Base-by-base conservation (phyloP, 768 basidiomycete species). In the Pulveroboletus ravenelii region DNA sequence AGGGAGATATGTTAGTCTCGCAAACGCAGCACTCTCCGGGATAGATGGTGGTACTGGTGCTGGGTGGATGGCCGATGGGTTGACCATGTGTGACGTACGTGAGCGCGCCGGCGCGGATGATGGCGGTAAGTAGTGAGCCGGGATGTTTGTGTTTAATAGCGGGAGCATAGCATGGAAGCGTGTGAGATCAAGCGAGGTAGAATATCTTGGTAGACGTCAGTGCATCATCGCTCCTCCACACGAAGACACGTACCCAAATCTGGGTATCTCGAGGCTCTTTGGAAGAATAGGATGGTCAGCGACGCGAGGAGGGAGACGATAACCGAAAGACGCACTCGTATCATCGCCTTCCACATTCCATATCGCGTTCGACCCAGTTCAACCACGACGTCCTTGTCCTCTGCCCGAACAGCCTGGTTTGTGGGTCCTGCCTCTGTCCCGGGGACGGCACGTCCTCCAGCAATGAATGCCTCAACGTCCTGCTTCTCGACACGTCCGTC, bases 291-390 rank as follows among this genome's bases (percentile, higher is more conserved):
- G 17, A 32, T 20, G 6, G 4, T 59, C 17, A 58, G 42, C 9
- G 7, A 31, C 0, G 6, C 15, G n/a, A 23, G 2, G 25, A 32
- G 1, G 17, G 12, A 17, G 10, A 41, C 3, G 14, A 32, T n/a
- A 1, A 41, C 23, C 3, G 35, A 17, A 38, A 17, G 54, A 48
- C 70, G 25, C 43, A 84, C 89, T 79, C 88, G 89, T 10, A 75
- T 79, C 92, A 93, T 93, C 2, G 89, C 86, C 58, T 88, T 89
- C 84, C 82, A 93, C 92, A 94, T 94, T 10, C 82, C 83, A 61
- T 82, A 80, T 47, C 91, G 74, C 14, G 88, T 91, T 55, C 89
- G 73, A 5, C 83, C 84, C 23, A 93, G 74, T 47, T 89, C 88
- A 3, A 91, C 78, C 3, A 85, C 71, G 10, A 77, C 69, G 50